phyloP scores from a whole-genome alignment of 768 basidiomycete genomes.

The Leccinellum luteum region DNA sequence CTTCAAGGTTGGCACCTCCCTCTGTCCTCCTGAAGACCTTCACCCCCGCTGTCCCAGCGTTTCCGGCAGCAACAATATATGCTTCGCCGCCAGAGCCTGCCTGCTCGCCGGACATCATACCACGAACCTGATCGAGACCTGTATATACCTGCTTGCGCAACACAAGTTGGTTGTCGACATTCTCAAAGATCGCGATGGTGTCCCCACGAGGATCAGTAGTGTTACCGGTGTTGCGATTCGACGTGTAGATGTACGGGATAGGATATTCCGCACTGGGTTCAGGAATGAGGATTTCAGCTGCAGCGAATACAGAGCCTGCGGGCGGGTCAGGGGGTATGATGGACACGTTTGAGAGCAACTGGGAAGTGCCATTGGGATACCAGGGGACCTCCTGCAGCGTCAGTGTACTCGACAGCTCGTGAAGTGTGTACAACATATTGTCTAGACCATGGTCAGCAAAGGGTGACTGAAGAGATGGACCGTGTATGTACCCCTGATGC shows the following conservation, averaged over 20 bases:
- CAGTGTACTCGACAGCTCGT: constrained; percentile 56
- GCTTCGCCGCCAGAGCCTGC: neutral
- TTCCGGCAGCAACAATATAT: constrained; percentile 45
- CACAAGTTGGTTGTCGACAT: constrained; percentile 36
- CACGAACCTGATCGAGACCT: neutral
- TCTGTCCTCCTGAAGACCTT: constrained; percentile 54
- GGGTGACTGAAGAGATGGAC: neutral
- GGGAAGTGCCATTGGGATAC: constrained; percentile 48
- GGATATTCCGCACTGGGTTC: constrained; percentile 44
- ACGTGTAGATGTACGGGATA: constrained; percentile 57
- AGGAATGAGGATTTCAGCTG: constrained; percentile 64
- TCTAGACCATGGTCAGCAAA: constrained; percentile 32
- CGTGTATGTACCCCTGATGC: constrained; percentile 31
- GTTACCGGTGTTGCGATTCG: constrained; percentile 63
- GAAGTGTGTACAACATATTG: constrained; percentile 48
- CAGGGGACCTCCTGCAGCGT: constrained; percentile 50
- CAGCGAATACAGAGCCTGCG: constrained; percentile 42
- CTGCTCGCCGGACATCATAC: neutral
- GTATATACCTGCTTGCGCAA: constrained; percentile 55
- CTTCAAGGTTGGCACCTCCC: constrained; percentile 48
- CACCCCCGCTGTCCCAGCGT: constrained; percentile 52
- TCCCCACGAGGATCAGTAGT: constrained; percentile 52
- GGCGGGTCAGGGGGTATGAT: constrained; percentile 45
- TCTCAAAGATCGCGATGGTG: constrained; percentile 60
- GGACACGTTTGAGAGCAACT: constrained; percentile 46